Evolutionary conservation across 2,329 filamentous ascomycete genomes (phyloP).

Genomic region (Capronia americana): DNA sequence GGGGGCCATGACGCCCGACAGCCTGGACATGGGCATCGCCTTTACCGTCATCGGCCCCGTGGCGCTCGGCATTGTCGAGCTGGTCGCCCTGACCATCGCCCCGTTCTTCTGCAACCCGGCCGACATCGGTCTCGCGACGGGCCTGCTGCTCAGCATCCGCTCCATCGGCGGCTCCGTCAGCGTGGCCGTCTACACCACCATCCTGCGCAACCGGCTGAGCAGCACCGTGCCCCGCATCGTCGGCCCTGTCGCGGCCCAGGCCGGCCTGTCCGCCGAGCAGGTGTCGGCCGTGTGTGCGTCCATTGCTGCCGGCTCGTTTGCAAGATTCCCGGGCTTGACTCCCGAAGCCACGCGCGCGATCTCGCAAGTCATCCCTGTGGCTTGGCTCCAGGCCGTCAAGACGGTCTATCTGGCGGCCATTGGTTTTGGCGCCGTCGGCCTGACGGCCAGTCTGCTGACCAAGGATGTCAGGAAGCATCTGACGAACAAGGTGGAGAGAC

Average conservation of each 20-base stretch:
- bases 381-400: too few relatives aligned
- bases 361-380: too few relatives aligned
- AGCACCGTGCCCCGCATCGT: neutral
- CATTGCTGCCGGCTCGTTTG: too few relatives aligned
- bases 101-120: neutral
- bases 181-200: neutral
- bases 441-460: too few relatives aligned
- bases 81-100: neutral
- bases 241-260: neutral
- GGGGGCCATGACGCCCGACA: neutral
- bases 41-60: neutral
- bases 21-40: neutral
- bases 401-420: too few relatives aligned
- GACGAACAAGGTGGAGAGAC: neutral
- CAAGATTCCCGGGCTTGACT: too few relatives aligned
- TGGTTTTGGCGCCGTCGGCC: too few relatives aligned
- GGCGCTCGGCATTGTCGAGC: neutral
- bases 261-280: neutral
- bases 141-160: neutral
- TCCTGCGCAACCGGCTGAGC: neutral
- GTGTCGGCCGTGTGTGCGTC: too few relatives aligned
- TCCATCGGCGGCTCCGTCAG: neutral
- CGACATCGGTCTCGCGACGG: neutral
- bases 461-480: conserved; percentile 1
- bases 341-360: too few relatives aligned